Evolutionary conservation across 495 filamentous ascomycete species (phyloP), one percentile per base, ranked within the genome.

Genomic region (Chaetomidium leptoderma): DNA sequence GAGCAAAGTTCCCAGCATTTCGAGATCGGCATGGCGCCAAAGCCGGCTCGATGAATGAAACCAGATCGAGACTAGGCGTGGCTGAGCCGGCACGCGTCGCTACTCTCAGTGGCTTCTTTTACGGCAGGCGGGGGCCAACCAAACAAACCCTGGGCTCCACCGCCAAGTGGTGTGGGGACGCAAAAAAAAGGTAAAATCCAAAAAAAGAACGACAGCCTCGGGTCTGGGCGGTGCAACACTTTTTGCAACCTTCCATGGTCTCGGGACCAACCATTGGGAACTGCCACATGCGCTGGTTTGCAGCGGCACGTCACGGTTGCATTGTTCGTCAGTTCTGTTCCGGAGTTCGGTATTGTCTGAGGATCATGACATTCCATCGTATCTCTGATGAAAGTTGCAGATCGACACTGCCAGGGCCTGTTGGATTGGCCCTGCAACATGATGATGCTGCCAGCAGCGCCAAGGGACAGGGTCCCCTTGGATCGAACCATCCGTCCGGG

Each of bases 131-230:
- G 58, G 48, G 52, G 23, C n/a, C n/a, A n/a, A n/a, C n/a, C n/a
- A n/a, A n/a, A 21, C 21, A 3, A 26, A 2, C 42, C 36, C 21
- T 43, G 32, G 39, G 47, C 39, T 36, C 53, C 43, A 10, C 21
- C 27, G 17, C 59, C 55, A 29, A 36, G 46, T 39, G 40, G 35
- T 68, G 66, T 63, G 66, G 63, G 64, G 62, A 49, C 60, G 43
- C n/a, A n/a, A 21, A 37, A 35, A 60, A 68, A 66, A 66, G 59
- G 45, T 61, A 69, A 66, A 65, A 65, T 70, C 66, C 66, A 70
- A 70, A 70, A 70, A 70, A 67, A 69, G 64, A 66, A 62, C 39
- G 55, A 52, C 59, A 57, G 52, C 58, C 53, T 47, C 47, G 36
- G 30, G 39, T 23, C 37, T 57, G 52, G 68, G 68, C 68, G 62